Base-by-base conservation (phyloP, 768 basidiomycete species). In the Boletus speciosus region DNA sequence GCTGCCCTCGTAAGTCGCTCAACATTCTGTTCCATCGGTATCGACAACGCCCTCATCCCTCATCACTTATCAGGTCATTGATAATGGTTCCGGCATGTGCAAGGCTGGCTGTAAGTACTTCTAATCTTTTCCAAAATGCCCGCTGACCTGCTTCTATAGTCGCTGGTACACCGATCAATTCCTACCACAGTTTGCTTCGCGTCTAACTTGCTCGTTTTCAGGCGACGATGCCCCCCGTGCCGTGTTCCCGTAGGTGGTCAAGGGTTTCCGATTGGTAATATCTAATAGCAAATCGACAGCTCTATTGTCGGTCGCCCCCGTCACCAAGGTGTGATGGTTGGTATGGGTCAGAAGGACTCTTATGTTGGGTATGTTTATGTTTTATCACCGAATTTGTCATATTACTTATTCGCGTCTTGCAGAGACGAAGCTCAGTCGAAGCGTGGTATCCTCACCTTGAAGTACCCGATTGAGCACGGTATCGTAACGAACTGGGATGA, bases 61-160 rank as follows among this genome's bases (percentile, higher is more conserved):
- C 29, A 29, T 23, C 45, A 31, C 16, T 60, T 14, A 2, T n/a
- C 47, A 89, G 88, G 89, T 91, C 74, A 88, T 90, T 71, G 88
- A 93, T 75, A 91, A 91, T 74, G 93, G 92, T 70, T 98, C 95
- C 70, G 96, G 95, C 76, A 98, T 98, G 95, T 98, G 95, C 88
- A 98, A 98, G 80, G 96, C 96, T 84, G 96, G 97, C 77, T 93
- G 90, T 92, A 73, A 66, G 88, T 86, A 37, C 60, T 62, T 52
- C 52, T 27, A 32, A 46, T 57, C 47, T 37, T 34, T 15, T 37
- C 21, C 36, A 25, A 23, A 34, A 31, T 40, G 44, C 61, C 66
- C 16, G 68, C 66, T 67, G 45, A 64, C 45, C 51, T 21, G 43
- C 44, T 49, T 60, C 40, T 54, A 63, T 38, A 87, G 85, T 86